phyloP scores from a whole-genome alignment of 805 yeast genomes.

The Lachancea waltii region DNA sequence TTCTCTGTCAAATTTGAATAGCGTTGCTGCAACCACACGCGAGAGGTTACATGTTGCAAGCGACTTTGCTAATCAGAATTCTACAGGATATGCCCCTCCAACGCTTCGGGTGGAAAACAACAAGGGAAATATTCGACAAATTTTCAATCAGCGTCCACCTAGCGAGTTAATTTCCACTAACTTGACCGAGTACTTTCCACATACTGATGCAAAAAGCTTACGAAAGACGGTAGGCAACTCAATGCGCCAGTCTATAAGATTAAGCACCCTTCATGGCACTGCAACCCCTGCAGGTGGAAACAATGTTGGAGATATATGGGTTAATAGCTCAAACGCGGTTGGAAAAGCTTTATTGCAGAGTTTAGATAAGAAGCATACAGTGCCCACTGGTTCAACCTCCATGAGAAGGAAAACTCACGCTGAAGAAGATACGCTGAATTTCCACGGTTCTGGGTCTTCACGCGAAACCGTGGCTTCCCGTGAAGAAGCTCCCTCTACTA shows the following conservation, averaged over 20 bases:
- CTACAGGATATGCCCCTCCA: slow-evolving; percentile 1
- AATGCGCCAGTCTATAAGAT: slow-evolving; percentile 65
- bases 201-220: slow-evolving; percentile 61
- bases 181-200: slow-evolving; percentile 87
- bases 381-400: background rate
- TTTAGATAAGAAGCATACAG: slow-evolving; percentile 19
- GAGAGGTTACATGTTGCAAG: slow-evolving; percentile 5
- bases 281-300: slow-evolving; percentile 29
- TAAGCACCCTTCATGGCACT: slow-evolving; percentile 27
- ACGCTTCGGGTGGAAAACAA: slow-evolving; percentile 20
- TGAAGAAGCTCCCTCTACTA: too few relatives aligned
- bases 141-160: slow-evolving; percentile 89
- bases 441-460: slow-evolving; percentile 35
- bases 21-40: slow-evolving; percentile 3
- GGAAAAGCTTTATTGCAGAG: slow-evolving; percentile 40
- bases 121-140: slow-evolving; percentile 31
- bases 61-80: background rate
- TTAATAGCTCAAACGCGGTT: slow-evolving; percentile 50
- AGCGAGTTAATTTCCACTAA: slow-evolving; percentile 86
- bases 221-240: slow-evolving; percentile 80
- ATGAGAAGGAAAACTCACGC: slow-evolving; percentile 29
- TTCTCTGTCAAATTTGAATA: slow-evolving; percentile 7
- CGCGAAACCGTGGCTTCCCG: background rate
- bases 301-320: slow-evolving; percentile 59
- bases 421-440: slow-evolving; percentile 8